phyloP scores from a whole-genome alignment of 345 rosid genomes.

The Syzygium jambos region DNA sequence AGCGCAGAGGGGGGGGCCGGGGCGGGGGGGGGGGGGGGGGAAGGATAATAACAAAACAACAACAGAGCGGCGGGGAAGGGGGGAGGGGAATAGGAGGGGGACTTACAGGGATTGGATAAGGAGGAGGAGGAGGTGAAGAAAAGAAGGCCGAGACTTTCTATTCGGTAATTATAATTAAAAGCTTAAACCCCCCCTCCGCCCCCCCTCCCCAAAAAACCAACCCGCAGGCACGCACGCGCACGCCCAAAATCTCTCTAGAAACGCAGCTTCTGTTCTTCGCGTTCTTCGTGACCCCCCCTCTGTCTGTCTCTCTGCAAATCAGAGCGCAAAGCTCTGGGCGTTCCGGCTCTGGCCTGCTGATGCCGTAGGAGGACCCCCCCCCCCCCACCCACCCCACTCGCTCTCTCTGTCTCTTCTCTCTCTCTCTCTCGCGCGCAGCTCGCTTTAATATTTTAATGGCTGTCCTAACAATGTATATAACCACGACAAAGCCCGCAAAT shows the following conservation, averaged over 20 bases:
- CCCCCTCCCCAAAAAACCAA: neutral
- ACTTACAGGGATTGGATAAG: no score
- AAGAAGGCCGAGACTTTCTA: no score
- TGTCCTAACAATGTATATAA: neutral
- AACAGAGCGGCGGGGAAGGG: no score
- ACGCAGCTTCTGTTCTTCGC: slow-evolving; percentile 1
- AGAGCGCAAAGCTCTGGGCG: neutral
- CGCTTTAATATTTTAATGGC: neutral
- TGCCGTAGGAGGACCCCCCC: slow-evolving; percentile 3
- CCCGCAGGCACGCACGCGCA: no score
- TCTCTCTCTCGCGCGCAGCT: neutral
- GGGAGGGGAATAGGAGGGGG: no score
- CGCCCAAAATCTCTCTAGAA: neutral
- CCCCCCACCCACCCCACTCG: no score
- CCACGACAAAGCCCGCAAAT: neutral
- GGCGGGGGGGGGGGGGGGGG: neutral
- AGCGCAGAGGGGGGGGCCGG: neutral
- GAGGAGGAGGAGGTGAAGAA: no score
- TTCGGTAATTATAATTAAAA: no score
- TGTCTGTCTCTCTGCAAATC: slow-evolving; percentile 13
- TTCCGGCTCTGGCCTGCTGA: neutral
- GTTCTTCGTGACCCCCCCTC: neutral
- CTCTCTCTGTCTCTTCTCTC: neutral
- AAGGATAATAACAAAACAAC: neutral
- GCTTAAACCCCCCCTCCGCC: neutral